phyloP scores from a whole-genome alignment of 257 asterid species.

The Solanum sitiens region DNA sequence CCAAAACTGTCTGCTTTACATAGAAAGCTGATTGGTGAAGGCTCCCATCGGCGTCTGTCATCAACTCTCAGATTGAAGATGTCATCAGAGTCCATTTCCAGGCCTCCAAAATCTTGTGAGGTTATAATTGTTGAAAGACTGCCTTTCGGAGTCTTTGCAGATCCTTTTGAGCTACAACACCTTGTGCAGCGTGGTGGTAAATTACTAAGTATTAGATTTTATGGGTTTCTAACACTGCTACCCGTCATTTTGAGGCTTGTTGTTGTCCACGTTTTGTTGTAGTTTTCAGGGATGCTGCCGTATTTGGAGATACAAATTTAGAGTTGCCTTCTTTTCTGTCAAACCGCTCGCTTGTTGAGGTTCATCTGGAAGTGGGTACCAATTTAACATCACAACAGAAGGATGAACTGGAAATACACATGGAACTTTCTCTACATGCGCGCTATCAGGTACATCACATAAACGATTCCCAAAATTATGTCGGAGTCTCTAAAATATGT shows the following conservation, averaged over 20 bases:
- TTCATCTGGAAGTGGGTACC: constrained; percentile 42
- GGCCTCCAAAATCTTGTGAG: constrained; percentile 28
- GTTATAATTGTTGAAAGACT: constrained; percentile 49
- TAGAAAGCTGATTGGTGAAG: constrained; percentile 61
- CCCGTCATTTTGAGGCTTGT: background rate
- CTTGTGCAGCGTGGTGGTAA: constrained; percentile 71
- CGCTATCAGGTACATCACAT: constrained; percentile 49
- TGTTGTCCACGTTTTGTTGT: constrained; percentile 3
- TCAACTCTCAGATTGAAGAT: constrained; percentile 35
- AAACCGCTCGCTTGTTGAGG: constrained; percentile 63
- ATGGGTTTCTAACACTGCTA: background rate
- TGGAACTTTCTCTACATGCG: constrained; percentile 73
- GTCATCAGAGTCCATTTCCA: constrained; percentile 9
- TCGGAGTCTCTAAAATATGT: background rate
- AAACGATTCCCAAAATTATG: background rate
- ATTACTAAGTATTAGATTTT: background rate
- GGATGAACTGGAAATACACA: constrained; percentile 26
- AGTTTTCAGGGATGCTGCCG: constrained; percentile 62
- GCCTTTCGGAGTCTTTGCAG: constrained; percentile 86
- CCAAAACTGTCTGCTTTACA: constrained; percentile 18
- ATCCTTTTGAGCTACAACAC: constrained; percentile 89
- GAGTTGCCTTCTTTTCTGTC: constrained; percentile 79
- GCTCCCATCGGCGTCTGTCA: constrained; percentile 69
- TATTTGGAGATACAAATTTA: constrained; percentile 83
- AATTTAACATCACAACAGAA: constrained; percentile 9